A percentile compares a stretch with the other conserved stretches of the same genome.
These are phyloP conservation scores for Canavalia gladiata DNA, from an alignment of 306 rosid genomes.

Conservation along the genomic window DNA sequence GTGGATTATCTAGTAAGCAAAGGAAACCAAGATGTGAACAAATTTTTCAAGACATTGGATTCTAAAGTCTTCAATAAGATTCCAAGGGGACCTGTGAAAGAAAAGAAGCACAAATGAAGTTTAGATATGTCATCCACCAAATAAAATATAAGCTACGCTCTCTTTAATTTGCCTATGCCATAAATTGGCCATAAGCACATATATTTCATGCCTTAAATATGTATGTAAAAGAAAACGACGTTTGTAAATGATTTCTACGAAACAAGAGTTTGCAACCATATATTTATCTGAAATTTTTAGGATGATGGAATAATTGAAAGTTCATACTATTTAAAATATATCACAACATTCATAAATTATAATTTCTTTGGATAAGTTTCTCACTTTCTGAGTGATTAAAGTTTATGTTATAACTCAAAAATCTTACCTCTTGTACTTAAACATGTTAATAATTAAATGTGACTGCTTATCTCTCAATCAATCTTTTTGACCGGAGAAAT, in stretches of 20 bases:
- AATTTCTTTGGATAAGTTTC: not conserved
- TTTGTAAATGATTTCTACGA: not conserved
- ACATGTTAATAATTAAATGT: not conserved
- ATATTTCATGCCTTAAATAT: not conserved
- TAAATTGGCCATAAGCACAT: slow-evolving; percentile 5
- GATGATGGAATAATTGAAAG: not conserved
- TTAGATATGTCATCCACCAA: slow-evolving; percentile 9
- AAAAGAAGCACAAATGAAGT: slow-evolving; percentile 48
- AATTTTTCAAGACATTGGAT: slow-evolving; percentile 57
- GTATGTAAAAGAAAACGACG: slow-evolving; percentile 6
- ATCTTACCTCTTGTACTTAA: not conserved
- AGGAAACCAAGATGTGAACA: slow-evolving; percentile 61
- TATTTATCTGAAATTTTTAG: not conserved
- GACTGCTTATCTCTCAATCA: not conserved
- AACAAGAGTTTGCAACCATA: not conserved
- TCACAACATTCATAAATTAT: not conserved
- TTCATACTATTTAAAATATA: not conserved
- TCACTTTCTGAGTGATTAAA: not conserved
- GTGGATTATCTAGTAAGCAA: slow-evolving; percentile 62
- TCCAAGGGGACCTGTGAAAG: slow-evolving; percentile 71
- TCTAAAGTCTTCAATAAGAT: slow-evolving; percentile 64
- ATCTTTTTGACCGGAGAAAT: not conserved
- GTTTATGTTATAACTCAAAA: not conserved
- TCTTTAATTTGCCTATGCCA: slow-evolving; percentile 32
- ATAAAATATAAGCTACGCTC: not conserved